Conservation (phyloP, 768 basidiomycete genomes). For the Podaxis sp. region DNA sequence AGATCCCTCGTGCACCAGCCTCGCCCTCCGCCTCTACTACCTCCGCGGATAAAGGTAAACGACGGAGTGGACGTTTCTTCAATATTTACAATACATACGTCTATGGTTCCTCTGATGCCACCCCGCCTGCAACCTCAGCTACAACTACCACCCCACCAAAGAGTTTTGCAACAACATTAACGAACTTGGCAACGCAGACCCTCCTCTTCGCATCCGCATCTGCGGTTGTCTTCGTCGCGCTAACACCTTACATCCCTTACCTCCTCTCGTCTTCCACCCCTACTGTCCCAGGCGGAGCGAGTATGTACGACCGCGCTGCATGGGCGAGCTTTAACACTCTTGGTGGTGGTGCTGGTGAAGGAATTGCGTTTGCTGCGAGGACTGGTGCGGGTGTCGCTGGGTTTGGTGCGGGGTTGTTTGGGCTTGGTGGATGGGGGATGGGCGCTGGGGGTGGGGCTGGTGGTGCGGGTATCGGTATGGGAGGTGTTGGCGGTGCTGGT, state of each 20-base stretch:
- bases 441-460: slow-evolving; percentile 16
- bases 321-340: slow-evolving; percentile 81
- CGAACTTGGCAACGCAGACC: slow-evolving; percentile 43
- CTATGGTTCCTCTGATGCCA: slow-evolving; percentile 34
- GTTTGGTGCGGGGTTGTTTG: neutral
- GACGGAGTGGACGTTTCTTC: slow-evolving; percentile 62
- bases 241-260: slow-evolving; percentile 55
- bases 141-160: neutral
- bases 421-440: neutral
- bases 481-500: slow-evolving; percentile 66
- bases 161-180: slow-evolving; percentile 7
- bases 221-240: slow-evolving; percentile 58
- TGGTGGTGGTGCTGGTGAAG: slow-evolving; percentile 45
- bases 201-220: slow-evolving; percentile 63
- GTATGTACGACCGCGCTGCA: slow-evolving; percentile 73
- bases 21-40: slow-evolving; percentile 14
- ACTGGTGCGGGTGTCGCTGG: neutral
- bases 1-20: slow-evolving; percentile 17
- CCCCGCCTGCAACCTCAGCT: slow-evolving; percentile 29
- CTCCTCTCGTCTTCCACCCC: slow-evolving; percentile 40
- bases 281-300: slow-evolving; percentile 60
- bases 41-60: slow-evolving; percentile 21
- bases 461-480: slow-evolving; percentile 48
- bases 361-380: slow-evolving; percentile 6
- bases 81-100: slow-evolving; percentile 84